Base-by-base conservation (phyloP, 169 alveolate species). In the Plasmodium fragile region DNA sequence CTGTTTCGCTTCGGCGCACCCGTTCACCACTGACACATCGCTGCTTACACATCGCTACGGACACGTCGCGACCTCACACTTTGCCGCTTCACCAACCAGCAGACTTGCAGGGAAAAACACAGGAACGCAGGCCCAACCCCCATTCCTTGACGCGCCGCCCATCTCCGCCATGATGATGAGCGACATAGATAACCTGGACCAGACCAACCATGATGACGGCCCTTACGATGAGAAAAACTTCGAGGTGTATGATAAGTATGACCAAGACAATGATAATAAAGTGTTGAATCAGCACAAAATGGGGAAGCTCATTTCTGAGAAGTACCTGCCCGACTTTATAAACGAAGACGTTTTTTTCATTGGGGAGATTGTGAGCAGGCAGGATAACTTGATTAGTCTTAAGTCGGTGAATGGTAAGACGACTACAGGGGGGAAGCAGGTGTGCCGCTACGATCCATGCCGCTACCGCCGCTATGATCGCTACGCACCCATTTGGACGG, bases 361-460 rank as follows among this genome's bases (percentile, higher is more conserved):
- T 6, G 93, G 93, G 4, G 93, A 87, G 81, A 36, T 87, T 87
- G 71, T 87, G 13, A 52, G 28, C 52, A 32, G 16, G 32, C 55
- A 32, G 49, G 93, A 79, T 8, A 79, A 87, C 72, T 1, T 59
- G 45, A 36, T 87, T 43, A 78, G 8, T 16, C 34, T 87, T 6
- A 87, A 87, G 49, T 87, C 93, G 10, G 93, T 87, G 8, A 87
- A 87, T 55, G 93, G 93, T 87, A 78, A 87, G 70, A 7, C 45
- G 70, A 7, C 45, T 28, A 39, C 73, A 71, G 41, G 25, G 41
- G n/a, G 18, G 36, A 52, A 30, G 34, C 22, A 7, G 30, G 72
- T 1, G 28, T 41, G 52, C 52, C 52, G 52, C n/a, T 43, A 10
- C n/a, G n/a, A n/a, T n/a, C n/a, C n/a, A n/a, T n/a, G n/a, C n/a